These are phyloP conservation scores for Triticum timopheevii DNA, from an alignment of 176 grass and related monocot genomes.

Conservation along the genomic window DNA sequence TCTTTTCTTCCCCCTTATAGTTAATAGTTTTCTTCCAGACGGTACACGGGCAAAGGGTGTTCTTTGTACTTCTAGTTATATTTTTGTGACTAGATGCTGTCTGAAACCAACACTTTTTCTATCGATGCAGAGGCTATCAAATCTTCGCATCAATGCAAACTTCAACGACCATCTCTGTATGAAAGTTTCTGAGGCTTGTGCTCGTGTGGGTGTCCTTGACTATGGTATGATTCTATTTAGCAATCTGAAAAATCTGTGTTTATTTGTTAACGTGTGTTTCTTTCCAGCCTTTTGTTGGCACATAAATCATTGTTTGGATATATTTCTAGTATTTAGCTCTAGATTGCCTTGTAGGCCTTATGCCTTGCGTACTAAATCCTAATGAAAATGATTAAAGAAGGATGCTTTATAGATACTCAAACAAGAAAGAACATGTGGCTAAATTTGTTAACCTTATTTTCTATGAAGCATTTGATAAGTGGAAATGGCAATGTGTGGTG, in stretches of 20 bases:
- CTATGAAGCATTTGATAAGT: neutral
- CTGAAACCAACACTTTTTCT: neutral
- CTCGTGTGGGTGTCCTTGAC: conserved; percentile 61
- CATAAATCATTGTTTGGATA: neutral
- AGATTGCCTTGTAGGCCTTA: neutral
- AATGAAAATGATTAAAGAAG: neutral
- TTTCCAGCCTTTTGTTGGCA: neutral
- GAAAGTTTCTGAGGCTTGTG: conserved; percentile 85
- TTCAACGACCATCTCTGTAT: conserved; percentile 98
- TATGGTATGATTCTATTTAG: conserved; percentile 66
- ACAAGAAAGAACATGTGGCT: neutral
- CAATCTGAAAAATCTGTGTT: neutral
- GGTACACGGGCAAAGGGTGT: neutral
- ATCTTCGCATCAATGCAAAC: conserved; percentile 89
- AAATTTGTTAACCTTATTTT: conserved; percentile 1
- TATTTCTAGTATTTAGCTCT: neutral
- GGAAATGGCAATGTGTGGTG: neutral
- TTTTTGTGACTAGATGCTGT: conserved; percentile 18
- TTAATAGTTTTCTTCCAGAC: neutral
- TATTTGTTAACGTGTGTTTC: neutral
- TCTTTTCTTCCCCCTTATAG: neutral
- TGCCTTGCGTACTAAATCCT: conserved; percentile 13
- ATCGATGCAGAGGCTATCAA: conserved; percentile 74
- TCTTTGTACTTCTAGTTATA: conserved; percentile 13
- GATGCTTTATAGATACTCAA: neutral